A percentile compares a stretch with the other conserved stretches of the same genome.
phyloP scores from a whole-genome alignment of 345 rosid genomes.

The Carallia pectinifolia region DNA sequence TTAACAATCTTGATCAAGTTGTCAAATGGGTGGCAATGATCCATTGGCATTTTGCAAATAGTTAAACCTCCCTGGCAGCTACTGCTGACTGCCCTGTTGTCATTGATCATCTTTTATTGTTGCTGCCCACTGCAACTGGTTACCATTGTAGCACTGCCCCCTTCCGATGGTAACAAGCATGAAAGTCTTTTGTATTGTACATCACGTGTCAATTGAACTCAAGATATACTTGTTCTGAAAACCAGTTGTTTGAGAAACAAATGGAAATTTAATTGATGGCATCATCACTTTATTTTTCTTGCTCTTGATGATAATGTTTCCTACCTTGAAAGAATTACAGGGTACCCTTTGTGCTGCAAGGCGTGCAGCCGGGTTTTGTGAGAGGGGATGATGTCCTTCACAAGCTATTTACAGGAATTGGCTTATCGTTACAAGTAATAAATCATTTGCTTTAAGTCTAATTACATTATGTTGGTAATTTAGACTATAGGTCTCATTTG shows the following conservation, averaged over 20 bases:
- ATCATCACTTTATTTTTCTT: background rate
- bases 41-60: background rate
- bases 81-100: background rate
- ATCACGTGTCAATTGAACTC: too few relatives aligned
- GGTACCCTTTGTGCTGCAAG: slow-evolving; percentile 83
- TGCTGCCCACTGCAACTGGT: too few relatives aligned
- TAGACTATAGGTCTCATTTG: slow-evolving; percentile 13
- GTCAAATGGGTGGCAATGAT: background rate
- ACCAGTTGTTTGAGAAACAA: background rate
- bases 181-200: too few relatives aligned
- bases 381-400: slow-evolving; percentile 91
- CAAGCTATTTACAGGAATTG: slow-evolving; percentile 84
- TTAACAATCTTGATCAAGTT: too few relatives aligned
- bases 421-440: slow-evolving; percentile 80
- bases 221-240: background rate
- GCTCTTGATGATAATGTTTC: background rate
- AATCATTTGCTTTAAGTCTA: slow-evolving; percentile 12
- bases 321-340: slow-evolving; percentile 29
- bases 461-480: background rate
- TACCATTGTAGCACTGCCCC: too few relatives aligned
- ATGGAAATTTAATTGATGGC: background rate
- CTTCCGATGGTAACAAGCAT: too few relatives aligned
- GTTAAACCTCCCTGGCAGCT: background rate
- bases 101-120: background rate
- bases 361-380: slow-evolving; percentile 83